Evolutionary conservation across 2,329 filamentous ascomycete genomes (phyloP).

Genomic region (Nakataea oryzae): DNA sequence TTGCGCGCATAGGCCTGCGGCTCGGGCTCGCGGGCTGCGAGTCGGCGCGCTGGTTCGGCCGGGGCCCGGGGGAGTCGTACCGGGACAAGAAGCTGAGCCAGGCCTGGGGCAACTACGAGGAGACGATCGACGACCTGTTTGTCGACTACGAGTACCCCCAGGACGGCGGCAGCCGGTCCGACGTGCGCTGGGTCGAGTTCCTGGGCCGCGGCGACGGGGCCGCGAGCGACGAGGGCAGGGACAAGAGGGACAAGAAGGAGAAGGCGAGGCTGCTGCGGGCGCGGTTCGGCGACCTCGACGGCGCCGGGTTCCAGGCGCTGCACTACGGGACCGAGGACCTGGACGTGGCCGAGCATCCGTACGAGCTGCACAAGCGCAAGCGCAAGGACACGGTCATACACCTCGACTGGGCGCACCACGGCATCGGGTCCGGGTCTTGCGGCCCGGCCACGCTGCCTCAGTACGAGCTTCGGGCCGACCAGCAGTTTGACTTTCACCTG

Average conservation of each 20-base stretch:
- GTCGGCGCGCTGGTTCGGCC: constrained; percentile 51
- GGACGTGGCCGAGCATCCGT: constrained; percentile 45
- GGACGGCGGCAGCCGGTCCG: constrained; percentile 54
- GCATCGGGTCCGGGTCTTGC: constrained; percentile 51
- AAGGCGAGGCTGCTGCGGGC: constrained; percentile 26
- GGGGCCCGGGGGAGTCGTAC: constrained; percentile 57
- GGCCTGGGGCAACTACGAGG: constrained; percentile 40
- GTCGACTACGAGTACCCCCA: constrained; percentile 59
- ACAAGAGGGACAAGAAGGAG: constrained; percentile 9
- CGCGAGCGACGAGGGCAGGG: background rate
- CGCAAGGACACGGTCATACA: constrained; percentile 43
- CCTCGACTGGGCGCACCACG: constrained; percentile 52
- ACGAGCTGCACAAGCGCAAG: constrained; percentile 41
- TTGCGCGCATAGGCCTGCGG: constrained; percentile 54
- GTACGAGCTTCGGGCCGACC: constrained; percentile 31
- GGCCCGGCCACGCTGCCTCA: constrained; percentile 42
- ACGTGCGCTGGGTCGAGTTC: constrained; percentile 49
- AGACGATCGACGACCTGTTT: constrained; percentile 38
- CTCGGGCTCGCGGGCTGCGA: constrained; percentile 28
- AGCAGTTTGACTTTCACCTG: constrained; percentile 32
- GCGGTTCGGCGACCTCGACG: constrained; percentile 24
- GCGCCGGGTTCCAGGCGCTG: constrained; percentile 43
- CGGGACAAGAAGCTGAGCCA: constrained; percentile 54
- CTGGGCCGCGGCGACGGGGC: constrained; percentile 15
- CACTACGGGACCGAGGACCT: constrained; percentile 45